Evolutionary conservation across 2,329 filamentous ascomycete species (phyloP).

Genomic region (Calcarisporium arbuscula): DNA sequence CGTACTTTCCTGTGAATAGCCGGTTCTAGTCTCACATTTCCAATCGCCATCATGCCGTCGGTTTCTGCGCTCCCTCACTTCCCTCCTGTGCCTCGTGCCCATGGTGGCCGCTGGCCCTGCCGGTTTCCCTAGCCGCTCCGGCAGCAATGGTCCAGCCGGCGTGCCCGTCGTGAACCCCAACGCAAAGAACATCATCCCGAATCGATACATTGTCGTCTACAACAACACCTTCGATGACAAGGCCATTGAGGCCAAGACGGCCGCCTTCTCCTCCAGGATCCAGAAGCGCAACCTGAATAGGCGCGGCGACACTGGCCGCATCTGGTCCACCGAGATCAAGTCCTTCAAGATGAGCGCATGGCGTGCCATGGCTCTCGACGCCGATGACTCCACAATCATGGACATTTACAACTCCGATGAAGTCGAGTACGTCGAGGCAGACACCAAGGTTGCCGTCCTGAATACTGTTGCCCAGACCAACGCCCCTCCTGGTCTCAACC

Average conservation of each 20-base stretch:
- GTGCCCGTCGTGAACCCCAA: slow-evolving; percentile 45
- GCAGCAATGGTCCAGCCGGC: slow-evolving; percentile 20
- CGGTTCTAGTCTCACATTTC: slow-evolving; percentile 6
- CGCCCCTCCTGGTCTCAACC: slow-evolving; percentile 46
- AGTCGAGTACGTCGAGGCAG: slow-evolving; percentile 49
- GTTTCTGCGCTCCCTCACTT: slow-evolving; percentile 18
- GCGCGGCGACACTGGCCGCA: slow-evolving; percentile 39
- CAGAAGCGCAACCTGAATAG: slow-evolving; percentile 52
- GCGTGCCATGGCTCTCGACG: slow-evolving; percentile 48
- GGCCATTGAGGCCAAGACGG: slow-evolving; percentile 43
- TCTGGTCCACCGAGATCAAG: slow-evolving; percentile 40
- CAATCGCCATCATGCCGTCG: slow-evolving; percentile 16
- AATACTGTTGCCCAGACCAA: slow-evolving; percentile 44
- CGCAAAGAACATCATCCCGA: slow-evolving; percentile 42
- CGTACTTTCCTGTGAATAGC: too few species aligned
- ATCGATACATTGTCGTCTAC: slow-evolving; percentile 61
- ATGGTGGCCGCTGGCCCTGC: slow-evolving; percentile 21
- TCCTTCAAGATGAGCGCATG: slow-evolving; percentile 42
- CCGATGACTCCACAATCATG: slow-evolving; percentile 42
- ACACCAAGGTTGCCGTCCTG: slow-evolving; percentile 39
- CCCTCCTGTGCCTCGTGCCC: slow-evolving; percentile 15
- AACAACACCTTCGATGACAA: slow-evolving; percentile 45
- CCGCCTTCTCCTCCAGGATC: slow-evolving; percentile 40
- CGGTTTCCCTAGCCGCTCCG: slow-evolving; percentile 11
- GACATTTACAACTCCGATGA: slow-evolving; percentile 41